These are phyloP conservation scores for Kalmanozyma brasiliensis DNA, from an alignment of 1,284 basidiomycete genomes.

Conservation along the genomic window DNA sequence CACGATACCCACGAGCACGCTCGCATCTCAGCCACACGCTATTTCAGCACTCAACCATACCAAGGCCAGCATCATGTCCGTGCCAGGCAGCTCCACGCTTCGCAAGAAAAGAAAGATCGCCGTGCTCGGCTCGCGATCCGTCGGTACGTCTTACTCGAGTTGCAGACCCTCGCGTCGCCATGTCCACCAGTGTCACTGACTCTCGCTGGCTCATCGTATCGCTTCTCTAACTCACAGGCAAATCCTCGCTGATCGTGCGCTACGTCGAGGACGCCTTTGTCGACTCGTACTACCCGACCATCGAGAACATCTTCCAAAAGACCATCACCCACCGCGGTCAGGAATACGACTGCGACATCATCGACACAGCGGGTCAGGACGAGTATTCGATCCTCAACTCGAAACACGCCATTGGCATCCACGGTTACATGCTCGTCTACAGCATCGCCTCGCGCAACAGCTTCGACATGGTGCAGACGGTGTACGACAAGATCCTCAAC, in stretches of 20 bases:
- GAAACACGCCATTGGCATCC: constrained; percentile 83
- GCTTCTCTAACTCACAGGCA: constrained; percentile 71
- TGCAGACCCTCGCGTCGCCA: not conserved
- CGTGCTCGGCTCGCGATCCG: constrained; percentile 66
- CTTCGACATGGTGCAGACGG: constrained; percentile 94
- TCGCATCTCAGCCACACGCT: too few relatives aligned
- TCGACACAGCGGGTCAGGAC: constrained; percentile 96
- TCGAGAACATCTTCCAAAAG: constrained; percentile 89
- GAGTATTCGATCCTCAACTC: constrained; percentile 84
- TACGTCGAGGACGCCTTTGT: constrained; percentile 70
- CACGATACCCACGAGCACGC: too few relatives aligned
- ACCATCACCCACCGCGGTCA: constrained; percentile 82
- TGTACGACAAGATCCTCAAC: constrained; percentile 97
- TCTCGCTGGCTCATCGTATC: not conserved
- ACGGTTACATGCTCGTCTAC: constrained; percentile 91
- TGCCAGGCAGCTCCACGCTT: constrained; percentile 48
- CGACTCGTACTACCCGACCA: constrained; percentile 92
- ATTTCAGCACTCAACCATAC: too few relatives aligned
- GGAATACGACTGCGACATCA: constrained; percentile 94
- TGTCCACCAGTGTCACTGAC: not conserved
- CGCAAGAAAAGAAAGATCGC: constrained; percentile 67
- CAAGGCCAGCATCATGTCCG: constrained; percentile 46
- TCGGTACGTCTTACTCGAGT: constrained; percentile 39
- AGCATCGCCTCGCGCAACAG: constrained; percentile 89
- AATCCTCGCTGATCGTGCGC: constrained; percentile 75